A percentile compares a stretch with the other conserved stretches of the same genome.
These are phyloP conservation scores for Amaranthus tricolor DNA, from an alignment of 179 eudicot species.

Conservation along the genomic window DNA sequence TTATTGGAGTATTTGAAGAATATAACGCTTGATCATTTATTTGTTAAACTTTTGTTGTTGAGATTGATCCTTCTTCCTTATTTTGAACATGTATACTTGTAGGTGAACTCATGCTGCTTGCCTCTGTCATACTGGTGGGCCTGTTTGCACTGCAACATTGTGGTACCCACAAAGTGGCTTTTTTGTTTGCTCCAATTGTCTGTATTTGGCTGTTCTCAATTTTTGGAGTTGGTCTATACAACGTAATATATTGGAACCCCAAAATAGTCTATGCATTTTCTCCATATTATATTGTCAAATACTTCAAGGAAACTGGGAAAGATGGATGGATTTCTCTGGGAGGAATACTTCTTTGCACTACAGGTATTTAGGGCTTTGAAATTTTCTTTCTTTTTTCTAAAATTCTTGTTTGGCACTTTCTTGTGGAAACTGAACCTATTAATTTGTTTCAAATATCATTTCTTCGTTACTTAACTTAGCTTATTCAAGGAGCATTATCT, in stretches of 20 bases:
- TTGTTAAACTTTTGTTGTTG: background rate
- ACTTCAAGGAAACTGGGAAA: slow-evolving; percentile 65
- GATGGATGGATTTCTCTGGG: slow-evolving; percentile 93
- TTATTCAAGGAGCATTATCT: too few relatives aligned
- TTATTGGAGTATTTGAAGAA: background rate
- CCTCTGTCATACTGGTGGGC: slow-evolving; percentile 74
- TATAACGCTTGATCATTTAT: background rate
- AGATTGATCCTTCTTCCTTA: slow-evolving; percentile 9
- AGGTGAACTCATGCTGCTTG: slow-evolving; percentile 61
- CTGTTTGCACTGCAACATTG: slow-evolving; percentile 78
- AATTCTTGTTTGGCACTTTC: background rate
- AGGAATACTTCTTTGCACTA: slow-evolving; percentile 74
- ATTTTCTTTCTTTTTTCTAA: background rate
- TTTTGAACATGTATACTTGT: slow-evolving; percentile 14
- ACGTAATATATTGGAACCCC: slow-evolving; percentile 76
- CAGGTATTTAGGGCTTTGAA: slow-evolving; percentile 49
- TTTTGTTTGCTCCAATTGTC: slow-evolving; percentile 85
- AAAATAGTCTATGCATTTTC: slow-evolving; percentile 64
- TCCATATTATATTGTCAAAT: slow-evolving; percentile 68
- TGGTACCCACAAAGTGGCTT: slow-evolving; percentile 86
- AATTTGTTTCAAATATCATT: background rate
- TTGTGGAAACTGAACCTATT: background rate
- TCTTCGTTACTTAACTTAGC: too few relatives aligned
- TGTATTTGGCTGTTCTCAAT: slow-evolving; percentile 69
- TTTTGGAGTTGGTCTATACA: slow-evolving; percentile 68